Conservation (phyloP, 371 early-diverging fungal genomes). For the Choanephora cucurbitarum region DNA sequence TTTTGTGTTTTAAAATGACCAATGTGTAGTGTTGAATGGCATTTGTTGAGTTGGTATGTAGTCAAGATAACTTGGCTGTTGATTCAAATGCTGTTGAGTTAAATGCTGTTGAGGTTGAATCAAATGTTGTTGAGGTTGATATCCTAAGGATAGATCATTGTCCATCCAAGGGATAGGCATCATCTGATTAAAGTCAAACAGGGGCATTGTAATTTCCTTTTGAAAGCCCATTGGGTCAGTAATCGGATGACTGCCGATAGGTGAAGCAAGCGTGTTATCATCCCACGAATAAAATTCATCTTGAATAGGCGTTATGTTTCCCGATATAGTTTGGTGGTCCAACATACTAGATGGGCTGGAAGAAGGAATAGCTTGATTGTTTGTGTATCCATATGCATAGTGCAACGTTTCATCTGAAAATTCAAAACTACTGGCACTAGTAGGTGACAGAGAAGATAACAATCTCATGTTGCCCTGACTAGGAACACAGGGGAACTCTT, state of each 20-base stretch:
- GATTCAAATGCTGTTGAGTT: too few species aligned
- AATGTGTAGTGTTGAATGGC: conserved; percentile 1
- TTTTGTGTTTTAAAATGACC: conserved; percentile 1
- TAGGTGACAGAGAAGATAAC: conserved; percentile 13
- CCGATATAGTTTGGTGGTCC: conserved; percentile 21
- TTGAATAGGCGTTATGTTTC: conserved; percentile 19
- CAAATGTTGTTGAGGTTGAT: conserved; percentile 11
- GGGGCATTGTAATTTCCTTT: conserved; percentile 1
- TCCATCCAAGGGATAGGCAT: background rate
- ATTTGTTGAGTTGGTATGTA: conserved; percentile 6
- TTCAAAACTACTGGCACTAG: conserved; percentile 16
- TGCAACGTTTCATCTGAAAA: conserved; percentile 27
- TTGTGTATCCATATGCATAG: conserved; percentile 26
- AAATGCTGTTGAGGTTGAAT: conserved; percentile 10
- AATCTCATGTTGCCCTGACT: conserved; percentile 6
- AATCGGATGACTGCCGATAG: conserved; percentile 21
- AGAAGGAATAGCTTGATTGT: conserved; percentile 11
- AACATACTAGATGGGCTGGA: conserved; percentile 21
- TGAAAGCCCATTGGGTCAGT: background rate
- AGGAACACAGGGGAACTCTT: conserved; percentile 11
- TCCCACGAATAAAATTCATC: conserved; percentile 25
- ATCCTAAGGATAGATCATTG: conserved; percentile 3
- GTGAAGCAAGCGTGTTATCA: conserved; percentile 10
- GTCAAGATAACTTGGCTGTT: conserved; percentile 6
- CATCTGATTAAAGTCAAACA: background rate